phyloP scores from a whole-genome alignment of 129 eudicot genomes.

The Calendula officinalis region DNA sequence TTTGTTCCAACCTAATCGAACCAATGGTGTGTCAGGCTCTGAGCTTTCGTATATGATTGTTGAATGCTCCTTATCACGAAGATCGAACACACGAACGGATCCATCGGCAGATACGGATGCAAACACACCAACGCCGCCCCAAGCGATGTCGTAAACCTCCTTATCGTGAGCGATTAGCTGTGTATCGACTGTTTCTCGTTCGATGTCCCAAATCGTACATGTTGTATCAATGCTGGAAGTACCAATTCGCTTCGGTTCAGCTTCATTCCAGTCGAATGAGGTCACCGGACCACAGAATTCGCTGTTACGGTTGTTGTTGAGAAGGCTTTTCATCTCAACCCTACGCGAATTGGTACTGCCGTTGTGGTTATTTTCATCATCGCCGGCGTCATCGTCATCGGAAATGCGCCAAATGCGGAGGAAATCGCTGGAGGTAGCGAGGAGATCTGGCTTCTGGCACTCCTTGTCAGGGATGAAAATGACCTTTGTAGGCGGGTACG shows the following conservation, averaged over 20 bases:
- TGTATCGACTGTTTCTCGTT: constrained; percentile 79
- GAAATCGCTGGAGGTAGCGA: constrained; percentile 82
- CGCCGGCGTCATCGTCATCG: constrained; percentile 34
- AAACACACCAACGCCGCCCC: constrained; percentile 99
- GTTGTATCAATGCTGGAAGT: constrained; percentile 86
- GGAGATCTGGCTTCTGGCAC: constrained; percentile 81
- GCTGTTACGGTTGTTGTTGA: constrained; percentile 69
- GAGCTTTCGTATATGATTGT: constrained; percentile 89
- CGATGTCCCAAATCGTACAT: constrained; percentile 93
- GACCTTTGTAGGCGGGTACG: constrained; percentile 86
- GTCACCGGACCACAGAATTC: constrained; percentile 93
- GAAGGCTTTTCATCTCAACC: constrained; percentile 64
- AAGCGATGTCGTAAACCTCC: constrained; percentile 93
- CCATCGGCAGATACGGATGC: constrained; percentile 97
- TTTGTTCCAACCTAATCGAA: constrained; percentile 89
- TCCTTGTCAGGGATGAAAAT: constrained; percentile 91
- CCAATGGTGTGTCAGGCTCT: constrained; percentile 89
- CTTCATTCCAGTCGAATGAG: constrained; percentile 94
- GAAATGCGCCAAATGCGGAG: constrained; percentile 78
- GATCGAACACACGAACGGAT: constrained; percentile 80
- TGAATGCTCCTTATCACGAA: constrained; percentile 87
- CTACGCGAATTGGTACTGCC: constrained; percentile 21
- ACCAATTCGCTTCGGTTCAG: constrained; percentile 83
- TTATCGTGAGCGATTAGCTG: constrained; percentile 93
- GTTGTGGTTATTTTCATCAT: constrained; percentile 3